Conservation (phyloP, 148 eudicot species). For the Camellia granthamiana region DNA sequence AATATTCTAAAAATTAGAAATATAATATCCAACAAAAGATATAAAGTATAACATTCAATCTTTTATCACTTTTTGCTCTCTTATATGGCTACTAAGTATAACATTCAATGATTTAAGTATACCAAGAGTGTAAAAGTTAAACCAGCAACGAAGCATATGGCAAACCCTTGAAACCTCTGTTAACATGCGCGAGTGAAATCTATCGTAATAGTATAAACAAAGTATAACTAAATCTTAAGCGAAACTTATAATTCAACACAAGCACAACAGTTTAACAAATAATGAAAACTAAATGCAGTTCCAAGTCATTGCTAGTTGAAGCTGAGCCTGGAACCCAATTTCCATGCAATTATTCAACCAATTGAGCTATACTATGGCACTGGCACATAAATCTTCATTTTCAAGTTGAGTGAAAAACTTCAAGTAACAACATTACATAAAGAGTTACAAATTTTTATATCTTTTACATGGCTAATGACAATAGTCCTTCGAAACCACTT, state of each 20-base stretch:
- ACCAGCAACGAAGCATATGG: constrained; percentile 80
- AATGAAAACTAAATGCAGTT: background rate
- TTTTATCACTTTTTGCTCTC: no score
- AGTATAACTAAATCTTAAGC: background rate
- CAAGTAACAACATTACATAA: no score
- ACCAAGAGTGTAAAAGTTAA: constrained; percentile 88
- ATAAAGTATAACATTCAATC: no score
- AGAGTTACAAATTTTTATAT: no score
- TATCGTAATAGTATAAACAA: background rate
- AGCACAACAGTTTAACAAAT: background rate
- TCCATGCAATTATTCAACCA: background rate
- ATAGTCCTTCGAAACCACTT: background rate
- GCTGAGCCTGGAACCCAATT: background rate
- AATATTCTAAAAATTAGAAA: no score
- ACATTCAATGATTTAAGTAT: background rate
- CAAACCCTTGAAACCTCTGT: constrained; percentile 93
- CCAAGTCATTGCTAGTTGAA: background rate
- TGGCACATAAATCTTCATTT: background rate
- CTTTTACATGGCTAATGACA: background rate
- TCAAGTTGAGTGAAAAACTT: background rate
- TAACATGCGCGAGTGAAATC: constrained; percentile 5
- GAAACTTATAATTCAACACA: background rate
- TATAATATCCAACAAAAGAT: no score
- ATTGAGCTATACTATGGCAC: background rate
- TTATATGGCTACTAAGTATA: no score